Evolutionary conservation across 2,329 filamentous ascomycete genomes (phyloP), one percentile per base, ranked within the genome.

Genomic region (Diaporthe vexans): DNA sequence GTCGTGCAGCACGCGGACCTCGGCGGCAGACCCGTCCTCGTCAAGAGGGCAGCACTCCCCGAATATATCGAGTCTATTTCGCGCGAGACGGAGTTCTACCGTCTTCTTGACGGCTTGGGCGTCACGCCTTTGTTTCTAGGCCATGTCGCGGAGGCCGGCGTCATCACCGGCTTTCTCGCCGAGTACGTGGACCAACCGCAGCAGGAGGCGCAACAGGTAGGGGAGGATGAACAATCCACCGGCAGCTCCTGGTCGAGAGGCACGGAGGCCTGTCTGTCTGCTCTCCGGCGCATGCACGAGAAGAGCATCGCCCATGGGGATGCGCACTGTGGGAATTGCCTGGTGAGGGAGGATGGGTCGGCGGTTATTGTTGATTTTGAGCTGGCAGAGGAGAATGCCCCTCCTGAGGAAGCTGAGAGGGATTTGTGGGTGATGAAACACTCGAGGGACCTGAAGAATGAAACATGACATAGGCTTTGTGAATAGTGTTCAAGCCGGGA

Each of bases 291-390:
- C 8, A 70, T 78, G 21, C 77, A 78, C 24, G 57, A 54, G 0
- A 72, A 59, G 15, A 68, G 71, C 0, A 69, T 76, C 24, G 69
- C 74, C 6, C 77, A 78, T 58, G 40, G 70, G 7, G 77, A 78
- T 26, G 76, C 77, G 4, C 77, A 78, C 51, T 71, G 65, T 10
- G 77, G 73, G 7, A 78, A 78, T 15, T 78, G 76, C 35, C 24
- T 78, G 9, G 24, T 77, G 17, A 63, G 72, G 9, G 3, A 33
- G 4, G 63, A 74, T 6, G 76, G 71, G 2, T 70, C 76, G n/a
- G 76, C 77, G 13, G 73, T 72, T 11, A 35, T 78, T 4, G 40
- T 78, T 3, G 77, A 78, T 26, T 78, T 78, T 63, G 77, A 78
- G 74, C 61, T 78, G 24, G 72, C 75, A 0, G 35, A 71, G 15